These are phyloP conservation scores for Talaromyces liani DNA, from an alignment of 495 filamentous ascomycete species.

Conservation along the genomic window DNA sequence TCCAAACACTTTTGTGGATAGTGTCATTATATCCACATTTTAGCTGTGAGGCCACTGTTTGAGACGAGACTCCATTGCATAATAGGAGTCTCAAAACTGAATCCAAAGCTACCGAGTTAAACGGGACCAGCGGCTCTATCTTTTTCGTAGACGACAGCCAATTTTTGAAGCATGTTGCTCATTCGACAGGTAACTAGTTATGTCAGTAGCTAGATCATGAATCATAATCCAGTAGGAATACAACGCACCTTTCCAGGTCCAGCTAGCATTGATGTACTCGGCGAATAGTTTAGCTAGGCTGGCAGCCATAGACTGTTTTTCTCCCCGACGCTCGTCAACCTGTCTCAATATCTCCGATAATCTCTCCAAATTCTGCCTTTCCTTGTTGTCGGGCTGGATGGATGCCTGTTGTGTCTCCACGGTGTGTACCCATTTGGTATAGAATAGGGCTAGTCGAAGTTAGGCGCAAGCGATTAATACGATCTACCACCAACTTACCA, in stretches of 20 bases:
- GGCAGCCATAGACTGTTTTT: not conserved
- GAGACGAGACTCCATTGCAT: not conserved
- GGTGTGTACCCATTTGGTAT: constrained; percentile 9
- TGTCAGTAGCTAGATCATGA: not conserved
- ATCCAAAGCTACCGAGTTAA: not conserved
- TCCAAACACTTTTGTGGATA: not conserved
- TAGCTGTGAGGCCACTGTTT: not conserved
- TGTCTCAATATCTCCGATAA: not conserved
- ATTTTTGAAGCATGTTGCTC: constrained; percentile 8
- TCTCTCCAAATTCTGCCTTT: constrained; percentile 8
- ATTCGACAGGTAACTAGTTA: constrained; percentile 3
- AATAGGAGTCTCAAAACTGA: not conserved
- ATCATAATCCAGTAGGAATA: not conserved
- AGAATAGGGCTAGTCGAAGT: constrained; percentile 5
- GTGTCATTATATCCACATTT: not conserved
- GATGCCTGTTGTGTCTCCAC: not conserved
- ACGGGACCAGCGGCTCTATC: not conserved
- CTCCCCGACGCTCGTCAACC: not conserved
- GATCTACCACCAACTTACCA: not conserved
- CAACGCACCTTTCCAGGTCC: constrained; percentile 7
- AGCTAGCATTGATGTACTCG: not conserved
- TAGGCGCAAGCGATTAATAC: not conserved
- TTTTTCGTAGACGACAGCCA: constrained; percentile 7
- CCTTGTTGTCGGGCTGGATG: constrained; percentile 2
- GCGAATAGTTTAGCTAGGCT: constrained; percentile 4